Conservation (phyloP, 2,329 filamentous ascomycete genomes). For the Aspergillus sp. region DNA sequence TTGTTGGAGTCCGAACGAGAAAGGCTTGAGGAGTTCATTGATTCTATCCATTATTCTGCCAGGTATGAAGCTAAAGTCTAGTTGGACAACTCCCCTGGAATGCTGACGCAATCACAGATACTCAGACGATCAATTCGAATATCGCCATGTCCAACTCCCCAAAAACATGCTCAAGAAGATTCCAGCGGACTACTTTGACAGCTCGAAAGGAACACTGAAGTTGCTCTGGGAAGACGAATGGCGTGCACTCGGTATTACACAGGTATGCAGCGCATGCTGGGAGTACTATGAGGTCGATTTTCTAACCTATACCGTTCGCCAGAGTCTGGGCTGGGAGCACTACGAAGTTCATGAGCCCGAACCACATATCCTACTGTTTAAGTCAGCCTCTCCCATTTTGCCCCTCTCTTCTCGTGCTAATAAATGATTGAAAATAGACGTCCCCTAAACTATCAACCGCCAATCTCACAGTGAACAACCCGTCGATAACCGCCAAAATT, state of each 20-base stretch:
- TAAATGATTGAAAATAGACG: constrained; percentile 47
- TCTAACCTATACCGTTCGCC: constrained; percentile 11
- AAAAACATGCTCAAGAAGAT: constrained; percentile 98
- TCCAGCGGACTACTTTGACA: constrained; percentile 90
- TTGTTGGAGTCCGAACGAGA: constrained; percentile 78
- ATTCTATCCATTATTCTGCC: constrained; percentile 92
- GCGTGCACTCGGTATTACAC: constrained; percentile 94
- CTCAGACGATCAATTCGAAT: constrained; percentile 88
- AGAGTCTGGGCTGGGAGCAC: constrained; percentile 99
- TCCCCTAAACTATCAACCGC: constrained; percentile 79
- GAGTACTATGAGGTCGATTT: not conserved
- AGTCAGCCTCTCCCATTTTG: constrained; percentile 60
- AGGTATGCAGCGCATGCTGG: constrained; percentile 56
- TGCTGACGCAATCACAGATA: constrained; percentile 60
- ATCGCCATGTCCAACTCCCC: constrained; percentile 94
- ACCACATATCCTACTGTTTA: constrained; percentile 97
- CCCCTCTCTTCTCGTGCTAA: constrained; percentile 9
- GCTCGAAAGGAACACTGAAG: constrained; percentile 86
- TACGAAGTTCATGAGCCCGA: constrained; percentile 99
- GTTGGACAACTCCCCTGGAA: not conserved
- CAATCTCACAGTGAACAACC: constrained; percentile 39
- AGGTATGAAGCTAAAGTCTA: constrained; percentile 55
- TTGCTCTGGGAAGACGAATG: constrained; percentile 98
- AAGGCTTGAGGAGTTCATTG: constrained; percentile 84
- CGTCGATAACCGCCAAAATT: not conserved